These are phyloP conservation scores for Penicillium coffeae DNA, from an alignment of 495 filamentous ascomycete genomes.

Conservation along the genomic window DNA sequence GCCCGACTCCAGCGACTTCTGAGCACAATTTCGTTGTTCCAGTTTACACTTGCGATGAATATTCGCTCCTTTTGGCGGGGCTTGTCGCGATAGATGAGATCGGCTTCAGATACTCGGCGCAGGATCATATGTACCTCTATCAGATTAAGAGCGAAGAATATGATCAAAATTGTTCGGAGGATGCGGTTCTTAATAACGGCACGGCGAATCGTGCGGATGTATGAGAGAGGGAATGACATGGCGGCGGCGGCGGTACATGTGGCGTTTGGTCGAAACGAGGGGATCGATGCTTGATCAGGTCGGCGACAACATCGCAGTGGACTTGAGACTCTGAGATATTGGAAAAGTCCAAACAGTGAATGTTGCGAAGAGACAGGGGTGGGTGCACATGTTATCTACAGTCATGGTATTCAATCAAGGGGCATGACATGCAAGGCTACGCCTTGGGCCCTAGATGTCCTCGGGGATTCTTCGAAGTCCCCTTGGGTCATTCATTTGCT, in stretches of 20 bases:
- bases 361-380: too few species aligned
- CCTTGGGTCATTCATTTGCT: not conserved
- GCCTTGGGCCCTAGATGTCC: too few species aligned
- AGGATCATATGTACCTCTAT: constrained; percentile 24
- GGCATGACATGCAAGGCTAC: not conserved
- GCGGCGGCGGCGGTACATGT: not conserved
- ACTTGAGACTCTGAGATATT: not conserved
- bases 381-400: not conserved
- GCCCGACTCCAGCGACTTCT: constrained; percentile 59
- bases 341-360: too few species aligned
- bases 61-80: constrained; percentile 40
- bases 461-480: too few species aligned
- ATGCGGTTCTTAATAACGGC: constrained; percentile 14
- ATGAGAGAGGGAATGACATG: constrained; percentile 12
- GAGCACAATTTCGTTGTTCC: constrained; percentile 65
- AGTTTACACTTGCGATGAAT: constrained; percentile 65
- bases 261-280: too few species aligned
- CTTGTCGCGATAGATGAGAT: constrained; percentile 12
- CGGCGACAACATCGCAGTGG: too few species aligned
- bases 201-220: constrained; percentile 13
- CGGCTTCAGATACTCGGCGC: constrained; percentile 12
- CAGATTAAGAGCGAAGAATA: constrained; percentile 21
- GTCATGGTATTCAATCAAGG: not conserved
- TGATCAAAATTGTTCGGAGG: constrained; percentile 18
- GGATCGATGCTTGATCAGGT: too few species aligned